Base-by-base conservation (phyloP, 2,329 filamentous ascomycete species). In the Alternaria infectoria region DNA sequence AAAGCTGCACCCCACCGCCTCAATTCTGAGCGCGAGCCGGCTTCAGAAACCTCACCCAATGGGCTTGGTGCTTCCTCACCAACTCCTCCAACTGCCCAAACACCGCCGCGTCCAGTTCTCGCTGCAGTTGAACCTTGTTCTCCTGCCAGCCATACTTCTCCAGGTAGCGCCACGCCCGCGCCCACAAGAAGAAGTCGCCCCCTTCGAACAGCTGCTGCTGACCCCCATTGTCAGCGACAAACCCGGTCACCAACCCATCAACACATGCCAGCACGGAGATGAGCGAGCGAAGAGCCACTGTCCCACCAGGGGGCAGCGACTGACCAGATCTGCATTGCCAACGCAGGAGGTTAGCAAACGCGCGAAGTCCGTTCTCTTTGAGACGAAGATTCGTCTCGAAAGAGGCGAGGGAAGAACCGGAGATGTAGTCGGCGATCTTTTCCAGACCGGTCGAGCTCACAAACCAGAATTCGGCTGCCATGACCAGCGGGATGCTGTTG, bases 281-380 rank as follows among this genome's bases (percentile, higher is more conserved):
- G 13, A 21, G 11, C 13, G 25, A 11, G 10, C 4, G 4, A 23
- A 59, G 17, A 8, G 47, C 49, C 47, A 17, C 13, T 44, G 57
- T 44, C 49, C 57, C 57, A 51, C 46, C 40, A 54, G 57, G 28
- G n/a, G 57, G 57, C 36, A 54, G 57, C n/a, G 47, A 26, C 17
- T 7, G 25, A 45, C 47, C 25, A 23, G 57, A 45, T 21, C n/a
- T 40, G 21, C 43, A 28, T 45, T 59, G 57, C 57, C 57, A 59
- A 45, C 57, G 36, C 13, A 59, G 15, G 32, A 59, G 47, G 40
- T 54, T 52, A 23, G 49, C 36, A 15, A 59, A 15, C 8, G 17
- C 8, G 26, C 57, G 57, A 36, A 59, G 47, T 19, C 49, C 46
- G 17, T 25, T 23, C 32, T 52, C 49, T 25, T 52, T 52, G 6